A percentile compares a stretch with the other conserved stretches of the same genome.
phyloP scores from a whole-genome alignment of 2,329 filamentous ascomycete genomes.

The Penicillium corylophilum region DNA sequence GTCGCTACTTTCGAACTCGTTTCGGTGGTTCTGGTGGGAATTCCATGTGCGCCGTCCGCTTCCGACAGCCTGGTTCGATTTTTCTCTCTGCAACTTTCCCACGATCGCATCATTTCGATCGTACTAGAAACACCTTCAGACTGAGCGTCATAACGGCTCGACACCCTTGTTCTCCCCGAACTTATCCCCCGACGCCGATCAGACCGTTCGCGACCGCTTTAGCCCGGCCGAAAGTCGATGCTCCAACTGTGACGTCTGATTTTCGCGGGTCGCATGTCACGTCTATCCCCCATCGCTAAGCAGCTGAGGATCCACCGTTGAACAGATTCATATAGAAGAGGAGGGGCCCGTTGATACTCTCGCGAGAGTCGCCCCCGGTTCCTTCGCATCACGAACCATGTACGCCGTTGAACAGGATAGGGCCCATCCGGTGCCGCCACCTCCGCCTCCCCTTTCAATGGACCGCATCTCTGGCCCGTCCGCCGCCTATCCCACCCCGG shows the following conservation, averaged over 20 bases:
- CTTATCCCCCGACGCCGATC: constrained; percentile 11
- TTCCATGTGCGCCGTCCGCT: constrained; percentile 1
- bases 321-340: constrained; percentile 8
- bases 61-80: constrained; percentile 2
- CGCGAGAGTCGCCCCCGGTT: constrained; percentile 21
- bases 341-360: constrained; percentile 12
- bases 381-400: constrained; percentile 33
- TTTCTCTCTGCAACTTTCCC: constrained; percentile 4
- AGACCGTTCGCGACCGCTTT: constrained; percentile 12
- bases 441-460: constrained; percentile 40
- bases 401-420: constrained; percentile 40
- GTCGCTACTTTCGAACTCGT: constrained; percentile 11
- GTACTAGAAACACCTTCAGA: background rate
- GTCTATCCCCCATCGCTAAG: constrained; percentile 9
- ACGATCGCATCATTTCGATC: background rate
- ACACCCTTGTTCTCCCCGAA: background rate
- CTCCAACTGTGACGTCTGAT: constrained; percentile 28
- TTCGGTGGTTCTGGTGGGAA: constrained; percentile 12
- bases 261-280: constrained; percentile 28
- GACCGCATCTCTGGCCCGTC: constrained; percentile 40
- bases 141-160: background rate
- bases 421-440: constrained; percentile 35
- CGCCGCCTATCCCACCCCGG: constrained; percentile 37
- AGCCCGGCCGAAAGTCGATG: constrained; percentile 25
- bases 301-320: constrained; percentile 2